phyloP scores from a whole-genome alignment of 176 grass and related monocot species.

The Elaeis guineensis region DNA sequence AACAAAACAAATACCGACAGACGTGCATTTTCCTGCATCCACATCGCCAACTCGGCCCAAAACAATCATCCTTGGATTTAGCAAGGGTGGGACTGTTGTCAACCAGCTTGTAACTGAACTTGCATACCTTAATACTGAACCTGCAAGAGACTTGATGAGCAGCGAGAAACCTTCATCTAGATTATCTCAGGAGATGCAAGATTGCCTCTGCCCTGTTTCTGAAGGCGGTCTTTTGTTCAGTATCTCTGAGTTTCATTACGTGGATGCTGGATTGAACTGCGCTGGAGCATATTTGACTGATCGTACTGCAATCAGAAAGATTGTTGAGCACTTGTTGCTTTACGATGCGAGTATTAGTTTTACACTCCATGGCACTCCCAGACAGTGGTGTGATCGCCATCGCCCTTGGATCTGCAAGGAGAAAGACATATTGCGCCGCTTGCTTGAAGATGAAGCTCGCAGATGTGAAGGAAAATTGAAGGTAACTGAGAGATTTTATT shows the following conservation, averaged over 20 bases:
- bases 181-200: background rate
- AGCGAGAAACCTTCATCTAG: background rate
- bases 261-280: slow-evolving; percentile 80
- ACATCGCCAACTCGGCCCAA: slow-evolving; percentile 14
- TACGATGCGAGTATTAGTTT: slow-evolving; percentile 26
- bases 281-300: slow-evolving; percentile 79
- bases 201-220: slow-evolving; percentile 38
- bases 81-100: slow-evolving; percentile 78
- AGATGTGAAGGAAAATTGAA: slow-evolving; percentile 27
- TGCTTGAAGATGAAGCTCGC: slow-evolving; percentile 34
- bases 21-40: slow-evolving; percentile 18
- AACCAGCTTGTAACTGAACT: slow-evolving; percentile 81
- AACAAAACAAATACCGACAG: slow-evolving; percentile 19
- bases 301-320: slow-evolving; percentile 30
- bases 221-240: slow-evolving; percentile 38
- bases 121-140: slow-evolving; percentile 26
- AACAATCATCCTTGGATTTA: slow-evolving; percentile 73
- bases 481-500: slow-evolving; percentile 37
- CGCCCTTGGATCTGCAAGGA: slow-evolving; percentile 42
- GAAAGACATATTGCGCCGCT: slow-evolving; percentile 30
- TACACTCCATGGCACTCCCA: slow-evolving; percentile 63
- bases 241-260: slow-evolving; percentile 67
- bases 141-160: slow-evolving; percentile 8
- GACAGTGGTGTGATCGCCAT: slow-evolving; percentile 49
- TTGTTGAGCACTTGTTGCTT: slow-evolving; percentile 19